These are phyloP conservation scores for Pterocarpus macrocarpus DNA, from an alignment of 306 rosid genomes.

Conservation along the genomic window DNA sequence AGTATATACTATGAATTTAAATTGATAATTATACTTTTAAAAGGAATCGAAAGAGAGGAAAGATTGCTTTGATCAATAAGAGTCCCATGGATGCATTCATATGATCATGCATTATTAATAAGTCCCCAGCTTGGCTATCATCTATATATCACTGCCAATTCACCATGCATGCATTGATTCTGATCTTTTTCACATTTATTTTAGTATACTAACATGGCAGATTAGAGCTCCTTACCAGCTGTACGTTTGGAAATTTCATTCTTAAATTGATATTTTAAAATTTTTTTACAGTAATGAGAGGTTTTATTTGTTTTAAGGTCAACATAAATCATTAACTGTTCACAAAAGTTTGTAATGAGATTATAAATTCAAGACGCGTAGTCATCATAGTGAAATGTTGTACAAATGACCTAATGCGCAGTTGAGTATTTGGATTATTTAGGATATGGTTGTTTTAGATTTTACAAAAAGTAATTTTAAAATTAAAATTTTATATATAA, in stretches of 20 bases:
- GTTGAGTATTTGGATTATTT: too few species aligned
- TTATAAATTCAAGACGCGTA: too few species aligned
- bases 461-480: too few species aligned
- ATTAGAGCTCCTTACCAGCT: background rate
- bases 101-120: conserved; percentile 28
- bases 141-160: conserved; percentile 9
- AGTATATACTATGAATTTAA: conserved; percentile 52
- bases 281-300: too few species aligned
- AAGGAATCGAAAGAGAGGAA: conserved; percentile 1
- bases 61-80: conserved; percentile 14
- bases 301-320: too few species aligned
- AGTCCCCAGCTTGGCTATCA: conserved; percentile 22
- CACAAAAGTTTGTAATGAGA: too few species aligned
- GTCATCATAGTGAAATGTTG: too few species aligned
- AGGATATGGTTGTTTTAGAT: too few species aligned
- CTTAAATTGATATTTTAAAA: background rate
- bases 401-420: background rate
- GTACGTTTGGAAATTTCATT: too few species aligned
- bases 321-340: too few species aligned
- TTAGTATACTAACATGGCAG: background rate
- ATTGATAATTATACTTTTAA: conserved; percentile 34
- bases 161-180: conserved; percentile 21
- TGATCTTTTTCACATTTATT: background rate
- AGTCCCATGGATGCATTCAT: conserved; percentile 29
- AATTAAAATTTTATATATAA: too few species aligned